phyloP scores from a whole-genome alignment of 148 eudicot genomes.

The Persicaria maculosa region DNA sequence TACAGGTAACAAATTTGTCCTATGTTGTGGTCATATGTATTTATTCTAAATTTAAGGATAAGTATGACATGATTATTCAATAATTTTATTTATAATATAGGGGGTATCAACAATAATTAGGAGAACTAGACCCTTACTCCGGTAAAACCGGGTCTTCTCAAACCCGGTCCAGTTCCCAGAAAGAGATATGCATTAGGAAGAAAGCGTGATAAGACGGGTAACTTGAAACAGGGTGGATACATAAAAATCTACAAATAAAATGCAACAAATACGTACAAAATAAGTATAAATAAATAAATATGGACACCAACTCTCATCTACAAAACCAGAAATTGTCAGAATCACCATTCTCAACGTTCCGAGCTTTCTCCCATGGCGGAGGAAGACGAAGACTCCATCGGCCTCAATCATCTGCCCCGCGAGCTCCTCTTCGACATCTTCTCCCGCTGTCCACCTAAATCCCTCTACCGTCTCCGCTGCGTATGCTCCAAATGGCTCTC shows the following conservation, averaged over 20 bases:
- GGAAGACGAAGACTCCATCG: slow-evolving; percentile 2
- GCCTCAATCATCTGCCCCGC: slow-evolving; percentile 27
- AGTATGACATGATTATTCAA: too few relatives aligned
- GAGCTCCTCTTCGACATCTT: slow-evolving; percentile 35
- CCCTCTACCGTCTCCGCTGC: slow-evolving; percentile 19
- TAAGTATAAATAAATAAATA: neutral
- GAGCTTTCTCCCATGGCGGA: slow-evolving; percentile 7
- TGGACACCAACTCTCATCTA: neutral
- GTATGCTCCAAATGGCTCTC: slow-evolving; percentile 25
- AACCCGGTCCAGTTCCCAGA: too few relatives aligned
- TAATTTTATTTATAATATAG: too few relatives aligned
- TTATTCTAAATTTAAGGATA: too few relatives aligned
- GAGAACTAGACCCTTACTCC: too few relatives aligned
- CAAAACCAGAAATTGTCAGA: neutral
- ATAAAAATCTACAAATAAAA: neutral
- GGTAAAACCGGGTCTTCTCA: too few relatives aligned
- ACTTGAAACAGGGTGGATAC: too few relatives aligned
- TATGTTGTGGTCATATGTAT: too few relatives aligned
- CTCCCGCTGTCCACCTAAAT: slow-evolving; percentile 22
- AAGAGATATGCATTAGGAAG: too few relatives aligned
- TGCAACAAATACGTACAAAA: neutral
- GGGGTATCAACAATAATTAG: too few relatives aligned
- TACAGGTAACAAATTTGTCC: too few relatives aligned
- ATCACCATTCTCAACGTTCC: neutral
- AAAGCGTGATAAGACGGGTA: too few relatives aligned